phyloP scores from a whole-genome alignment of 441 rosid species.

The Biscutella laevigata region DNA sequence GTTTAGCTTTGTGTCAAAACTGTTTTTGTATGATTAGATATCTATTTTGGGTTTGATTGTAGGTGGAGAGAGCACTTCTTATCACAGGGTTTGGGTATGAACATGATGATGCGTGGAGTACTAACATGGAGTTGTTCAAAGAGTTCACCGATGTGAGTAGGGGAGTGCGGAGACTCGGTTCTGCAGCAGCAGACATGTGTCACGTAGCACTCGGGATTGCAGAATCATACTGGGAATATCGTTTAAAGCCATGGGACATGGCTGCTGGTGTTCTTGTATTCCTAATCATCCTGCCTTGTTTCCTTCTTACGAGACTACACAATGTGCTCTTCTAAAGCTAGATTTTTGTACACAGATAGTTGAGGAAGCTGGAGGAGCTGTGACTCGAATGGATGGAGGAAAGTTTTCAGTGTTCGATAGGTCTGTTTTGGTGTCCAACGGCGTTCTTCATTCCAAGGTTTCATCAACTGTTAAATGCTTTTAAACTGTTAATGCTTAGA shows the following conservation, averaged over 20 bases:
- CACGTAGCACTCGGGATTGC: slow-evolving; percentile 89
- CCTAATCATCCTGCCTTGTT: not conserved
- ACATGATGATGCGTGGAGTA: slow-evolving; percentile 83
- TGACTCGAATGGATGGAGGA: slow-evolving; percentile 74
- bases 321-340: slow-evolving; percentile 7
- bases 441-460: slow-evolving; percentile 67
- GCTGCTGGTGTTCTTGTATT: slow-evolving; percentile 96
- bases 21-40: not conserved
- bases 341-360: slow-evolving; percentile 43
- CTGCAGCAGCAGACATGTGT: slow-evolving; percentile 98
- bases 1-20: not conserved
- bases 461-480: not conserved
- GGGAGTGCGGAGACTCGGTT: slow-evolving; percentile 94
- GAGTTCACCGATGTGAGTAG: slow-evolving; percentile 86
- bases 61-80: slow-evolving; percentile 92
- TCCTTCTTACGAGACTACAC: not conserved
- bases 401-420: slow-evolving; percentile 74
- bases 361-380: slow-evolving; percentile 90
- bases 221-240: slow-evolving; percentile 91
- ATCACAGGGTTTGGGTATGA: slow-evolving; percentile 96
- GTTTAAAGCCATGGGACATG: slow-evolving; percentile 99
- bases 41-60: slow-evolving; percentile 4
- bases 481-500: not conserved
- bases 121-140: slow-evolving; percentile 87
- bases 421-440: slow-evolving; percentile 82